phyloP scores from a whole-genome alignment of 345 rosid species.

The Turnera subulata region DNA sequence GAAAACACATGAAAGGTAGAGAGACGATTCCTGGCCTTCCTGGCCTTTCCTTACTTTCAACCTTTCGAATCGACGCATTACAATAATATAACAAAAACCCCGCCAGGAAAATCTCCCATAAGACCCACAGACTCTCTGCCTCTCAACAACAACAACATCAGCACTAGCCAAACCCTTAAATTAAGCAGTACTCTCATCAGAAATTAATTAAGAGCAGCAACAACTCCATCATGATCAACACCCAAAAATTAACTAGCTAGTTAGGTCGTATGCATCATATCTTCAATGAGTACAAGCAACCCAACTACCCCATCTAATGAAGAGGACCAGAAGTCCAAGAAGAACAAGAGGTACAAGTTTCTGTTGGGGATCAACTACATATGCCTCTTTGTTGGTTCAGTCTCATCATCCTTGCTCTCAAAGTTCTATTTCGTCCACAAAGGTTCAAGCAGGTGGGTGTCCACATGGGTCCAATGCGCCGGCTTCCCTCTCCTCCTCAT shows the following conservation, averaged over 20 bases:
- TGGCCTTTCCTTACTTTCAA: too few species aligned
- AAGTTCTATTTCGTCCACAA: conserved; percentile 79
- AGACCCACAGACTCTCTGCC: not conserved
- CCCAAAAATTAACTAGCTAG: too few species aligned
- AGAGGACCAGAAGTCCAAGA: conserved; percentile 26
- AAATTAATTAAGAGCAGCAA: not conserved
- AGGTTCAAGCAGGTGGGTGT: conserved; percentile 86
- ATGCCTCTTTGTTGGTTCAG: conserved; percentile 59
- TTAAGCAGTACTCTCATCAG: not conserved
- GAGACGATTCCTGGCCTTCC: too few species aligned
- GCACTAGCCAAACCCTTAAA: too few species aligned
- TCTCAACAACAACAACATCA: not conserved
- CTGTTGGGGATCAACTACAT: conserved; percentile 44
- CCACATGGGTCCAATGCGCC: conserved; percentile 86
- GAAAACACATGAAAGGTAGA: too few species aligned
- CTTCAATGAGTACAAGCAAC: too few species aligned
- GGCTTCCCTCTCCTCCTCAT: conserved; percentile 82
- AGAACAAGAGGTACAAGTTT: conserved; percentile 32
- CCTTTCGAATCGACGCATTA: too few species aligned
- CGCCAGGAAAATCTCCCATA: too few species aligned
- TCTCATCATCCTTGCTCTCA: conserved; percentile 62
- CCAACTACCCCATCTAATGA: not conserved
- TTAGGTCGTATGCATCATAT: too few species aligned
- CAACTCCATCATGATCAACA: too few species aligned
- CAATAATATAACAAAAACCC: too few species aligned